Evolutionary conservation across 2,329 filamentous ascomycete species (phyloP).

Genomic region (Cadophora sp.): DNA sequence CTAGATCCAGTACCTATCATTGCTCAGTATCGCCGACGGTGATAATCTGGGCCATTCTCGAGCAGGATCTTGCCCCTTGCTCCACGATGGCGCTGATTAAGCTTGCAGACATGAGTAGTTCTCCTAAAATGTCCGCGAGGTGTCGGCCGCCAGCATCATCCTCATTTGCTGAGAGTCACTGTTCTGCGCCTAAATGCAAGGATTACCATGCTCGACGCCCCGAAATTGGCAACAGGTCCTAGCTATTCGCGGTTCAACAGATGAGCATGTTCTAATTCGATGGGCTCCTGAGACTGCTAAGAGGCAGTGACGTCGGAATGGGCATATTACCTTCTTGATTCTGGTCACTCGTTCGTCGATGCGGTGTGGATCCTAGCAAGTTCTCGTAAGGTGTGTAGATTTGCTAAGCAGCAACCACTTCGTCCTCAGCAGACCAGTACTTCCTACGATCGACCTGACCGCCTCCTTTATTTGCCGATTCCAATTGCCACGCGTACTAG

Average conservation of each 20-base stretch:
- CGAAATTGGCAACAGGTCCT: conserved; percentile 1
- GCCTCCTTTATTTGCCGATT: conserved; percentile 10
- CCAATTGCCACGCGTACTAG: not conserved
- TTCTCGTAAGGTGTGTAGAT: not conserved
- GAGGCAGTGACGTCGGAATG: conserved; percentile 10
- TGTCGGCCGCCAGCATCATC: conserved; percentile 9
- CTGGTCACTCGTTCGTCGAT: conserved; percentile 11
- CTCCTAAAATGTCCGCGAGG: not conserved
- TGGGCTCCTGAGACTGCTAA: not conserved
- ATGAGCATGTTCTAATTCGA: conserved; percentile 10
- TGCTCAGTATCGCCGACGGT: conserved; percentile 1
- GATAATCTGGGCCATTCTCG: not conserved
- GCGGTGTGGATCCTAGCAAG: conserved; percentile 17
- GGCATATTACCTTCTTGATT: conserved; percentile 12
- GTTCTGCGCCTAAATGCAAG: not conserved
- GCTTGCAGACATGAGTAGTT: conserved; percentile 10
- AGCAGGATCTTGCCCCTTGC: not conserved
- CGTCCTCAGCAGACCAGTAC: not conserved
- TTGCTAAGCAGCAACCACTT: not conserved
- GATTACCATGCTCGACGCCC: not conserved
- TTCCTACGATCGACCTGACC: conserved; percentile 13
- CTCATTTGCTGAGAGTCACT: not conserved
- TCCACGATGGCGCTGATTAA: conserved; percentile 10
- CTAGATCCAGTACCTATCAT: not conserved
- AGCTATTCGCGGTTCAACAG: not conserved